Conservation (phyloP, 1,139 yeast genomes). For the Hanseniaspora uvarum region DNA sequence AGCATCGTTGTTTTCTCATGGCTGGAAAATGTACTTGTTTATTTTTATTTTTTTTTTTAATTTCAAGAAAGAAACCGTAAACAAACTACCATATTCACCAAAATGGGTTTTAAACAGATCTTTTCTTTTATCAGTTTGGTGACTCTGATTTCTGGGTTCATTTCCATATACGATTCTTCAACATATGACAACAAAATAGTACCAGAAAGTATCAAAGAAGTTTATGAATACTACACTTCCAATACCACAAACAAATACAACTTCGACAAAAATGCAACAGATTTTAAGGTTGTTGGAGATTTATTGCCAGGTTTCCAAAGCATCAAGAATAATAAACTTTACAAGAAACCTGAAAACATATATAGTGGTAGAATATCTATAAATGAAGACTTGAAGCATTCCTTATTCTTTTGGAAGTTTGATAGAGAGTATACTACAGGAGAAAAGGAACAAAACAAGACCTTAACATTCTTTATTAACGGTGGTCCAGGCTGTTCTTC, state of each 20-base stretch:
- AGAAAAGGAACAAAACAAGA: slow-evolving; percentile 26
- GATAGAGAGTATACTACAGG: slow-evolving; percentile 23
- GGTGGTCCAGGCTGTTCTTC: slow-evolving; percentile 98
- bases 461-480: slow-evolving; percentile 74
- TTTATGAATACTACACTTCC: not conserved
- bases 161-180: slow-evolving; percentile 1
- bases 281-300: slow-evolving; percentile 24
- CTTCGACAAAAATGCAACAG: not conserved
- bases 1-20: too few relatives aligned
- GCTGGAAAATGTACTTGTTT: too few relatives aligned
- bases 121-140: not conserved
- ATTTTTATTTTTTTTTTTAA: too few relatives aligned
- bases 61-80: not conserved
- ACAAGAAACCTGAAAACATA: slow-evolving; percentile 34
- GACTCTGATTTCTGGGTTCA: not conserved
- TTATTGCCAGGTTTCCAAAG: slow-evolving; percentile 28
- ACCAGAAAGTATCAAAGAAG: slow-evolving; percentile 4
- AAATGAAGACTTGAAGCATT: slow-evolving; percentile 21
- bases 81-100: not conserved
- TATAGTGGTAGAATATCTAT: slow-evolving; percentile 56
- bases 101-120: not conserved
- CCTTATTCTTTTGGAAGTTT: slow-evolving; percentile 77
- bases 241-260: slow-evolving; percentile 9
- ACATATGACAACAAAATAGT: not conserved
- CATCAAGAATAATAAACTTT: not conserved